phyloP scores from a whole-genome alignment of 2,329 filamentous ascomycete genomes.

The Calonectria henricotiae region DNA sequence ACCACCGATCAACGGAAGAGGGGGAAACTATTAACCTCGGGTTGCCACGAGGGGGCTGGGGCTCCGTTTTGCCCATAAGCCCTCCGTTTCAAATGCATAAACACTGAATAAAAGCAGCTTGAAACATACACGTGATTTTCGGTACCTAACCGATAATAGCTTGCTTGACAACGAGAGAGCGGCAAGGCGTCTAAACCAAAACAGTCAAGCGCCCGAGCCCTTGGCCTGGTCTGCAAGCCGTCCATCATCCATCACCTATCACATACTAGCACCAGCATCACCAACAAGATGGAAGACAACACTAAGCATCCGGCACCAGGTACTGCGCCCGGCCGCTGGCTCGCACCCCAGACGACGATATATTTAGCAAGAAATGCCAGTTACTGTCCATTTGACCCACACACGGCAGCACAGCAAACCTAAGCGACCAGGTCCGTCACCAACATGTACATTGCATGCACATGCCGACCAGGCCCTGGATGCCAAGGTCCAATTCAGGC shows the following conservation, averaged over 20 bases:
- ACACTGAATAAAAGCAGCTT: not conserved
- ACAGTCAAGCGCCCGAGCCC: conserved; percentile 28
- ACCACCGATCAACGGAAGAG: not conserved
- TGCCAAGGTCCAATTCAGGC: conserved; percentile 19
- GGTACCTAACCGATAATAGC: not conserved
- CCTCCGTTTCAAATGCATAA: conserved; percentile 20
- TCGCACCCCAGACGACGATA: conserved; percentile 35
- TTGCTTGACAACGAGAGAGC: conserved; percentile 7
- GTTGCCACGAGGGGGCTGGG: conserved; percentile 9
- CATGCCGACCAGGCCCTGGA: conserved; percentile 20
- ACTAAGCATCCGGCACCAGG: conserved; percentile 12
- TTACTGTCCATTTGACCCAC: conserved; percentile 25
- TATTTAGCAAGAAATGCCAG: conserved; percentile 47
- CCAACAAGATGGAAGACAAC: conserved; percentile 22
- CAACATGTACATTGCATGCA: conserved; percentile 26
- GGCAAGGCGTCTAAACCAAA: conserved; percentile 27
- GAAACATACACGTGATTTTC: conserved; percentile 21
- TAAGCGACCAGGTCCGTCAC: conserved; percentile 30
- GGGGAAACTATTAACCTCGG: not conserved
- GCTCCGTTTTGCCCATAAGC: conserved; percentile 1
- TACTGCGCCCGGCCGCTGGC: conserved; percentile 23
- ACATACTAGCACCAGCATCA: conserved; percentile 4
- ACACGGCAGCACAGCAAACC: conserved; percentile 31
- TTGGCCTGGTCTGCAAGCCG: not conserved
- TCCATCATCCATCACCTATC: conserved; percentile 16